Evolutionary conservation across 106 monocot genomes (phyloP), one percentile per base, ranked within the genome.

Genomic region (Dendrobium catenatum): DNA sequence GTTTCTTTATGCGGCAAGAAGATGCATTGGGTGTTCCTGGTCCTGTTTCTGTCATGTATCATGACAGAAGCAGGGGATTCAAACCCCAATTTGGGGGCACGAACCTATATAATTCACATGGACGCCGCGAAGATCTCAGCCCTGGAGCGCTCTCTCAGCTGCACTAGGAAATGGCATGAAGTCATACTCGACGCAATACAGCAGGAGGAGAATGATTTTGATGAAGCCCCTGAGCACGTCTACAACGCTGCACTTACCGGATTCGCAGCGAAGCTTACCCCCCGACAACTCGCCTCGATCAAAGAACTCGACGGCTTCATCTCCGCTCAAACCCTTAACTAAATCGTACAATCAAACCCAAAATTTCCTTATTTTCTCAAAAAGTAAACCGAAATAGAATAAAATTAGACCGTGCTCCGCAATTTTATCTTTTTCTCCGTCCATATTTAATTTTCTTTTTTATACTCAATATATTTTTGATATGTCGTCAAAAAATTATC

Each of bases 61-160:
- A 6, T 66, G 66, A 17, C 9, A 24, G 26, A 66, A 37, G 72
- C 72, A 6, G 72, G 37, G 40, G 37, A 2, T 31, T 64, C 82
- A 66, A 40, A 29, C 9, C 75, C 29, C n/a, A 24, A 64, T 16
- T 13, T 10, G 16, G 46, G 74, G 0, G 73, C 29, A 37, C 51
- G 78, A 8, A 85, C 88, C n/a, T 88, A 83, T 80, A 83, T 88
- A 55, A 59, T 88, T 82, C 85, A 88, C 78, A 78, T 88, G 80
- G 88, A 88, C 64, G 3, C 33, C 2, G 43, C 31, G 44, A 73
- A 76, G 67, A 48, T 82, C 20, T 24, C 85, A 17, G 74, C 79
- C 81, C 5, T 66, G 20, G 66, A 66, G 8, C 66, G 9, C 66
- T 66, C 66, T 66, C 4, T 26, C 9, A 0, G 66, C 22, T 26